These are phyloP conservation scores for Spirogloea muscicola DNA, from an alignment of 139 green algal species.

Conservation along the genomic window DNA sequence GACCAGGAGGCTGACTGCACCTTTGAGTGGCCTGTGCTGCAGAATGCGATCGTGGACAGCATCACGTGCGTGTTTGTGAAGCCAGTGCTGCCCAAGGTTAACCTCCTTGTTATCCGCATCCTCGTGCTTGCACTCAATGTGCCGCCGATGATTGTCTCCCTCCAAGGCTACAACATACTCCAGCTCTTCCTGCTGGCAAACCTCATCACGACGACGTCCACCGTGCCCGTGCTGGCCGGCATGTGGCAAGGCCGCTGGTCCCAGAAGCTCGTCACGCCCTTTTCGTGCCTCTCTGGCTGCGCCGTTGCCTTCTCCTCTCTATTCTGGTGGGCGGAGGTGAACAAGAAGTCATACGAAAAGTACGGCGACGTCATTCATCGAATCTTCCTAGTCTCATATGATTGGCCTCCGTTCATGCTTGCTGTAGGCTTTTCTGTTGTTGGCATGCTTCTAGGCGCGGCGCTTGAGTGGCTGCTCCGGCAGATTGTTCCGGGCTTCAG, in stretches of 20 bases:
- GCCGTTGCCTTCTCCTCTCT: constrained; percentile 7
- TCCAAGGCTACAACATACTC: constrained; percentile 58
- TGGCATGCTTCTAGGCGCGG: constrained; percentile 19
- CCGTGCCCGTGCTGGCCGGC: constrained; percentile 60
- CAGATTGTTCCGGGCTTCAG: neutral
- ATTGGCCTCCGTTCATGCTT: constrained; percentile 54
- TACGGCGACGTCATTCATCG: constrained; percentile 13
- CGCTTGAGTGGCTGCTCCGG: neutral
- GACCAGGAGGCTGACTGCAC: no score
- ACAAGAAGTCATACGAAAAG: neutral
- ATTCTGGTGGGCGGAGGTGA: constrained; percentile 18
- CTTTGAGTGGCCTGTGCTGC: no score
- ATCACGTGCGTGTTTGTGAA: constrained; percentile 49
- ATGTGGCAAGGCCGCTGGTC: constrained; percentile 21
- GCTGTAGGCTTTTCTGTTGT: constrained; percentile 42
- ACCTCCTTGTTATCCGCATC: constrained; percentile 41
- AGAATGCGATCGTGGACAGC: constrained; percentile 54
- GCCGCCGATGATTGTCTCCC: constrained; percentile 60
- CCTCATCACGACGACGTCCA: constrained; percentile 64
- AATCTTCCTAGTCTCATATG: constrained; percentile 37
- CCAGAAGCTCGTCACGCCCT: constrained; percentile 17
- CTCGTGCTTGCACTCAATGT: constrained; percentile 70
- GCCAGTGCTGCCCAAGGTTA: neutral
- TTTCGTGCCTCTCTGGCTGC: constrained; percentile 17
- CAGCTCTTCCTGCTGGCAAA: constrained; percentile 78